Base-by-base conservation (phyloP, 2,329 filamentous ascomycete genomes). In the Microcyclospora pomicola region DNA sequence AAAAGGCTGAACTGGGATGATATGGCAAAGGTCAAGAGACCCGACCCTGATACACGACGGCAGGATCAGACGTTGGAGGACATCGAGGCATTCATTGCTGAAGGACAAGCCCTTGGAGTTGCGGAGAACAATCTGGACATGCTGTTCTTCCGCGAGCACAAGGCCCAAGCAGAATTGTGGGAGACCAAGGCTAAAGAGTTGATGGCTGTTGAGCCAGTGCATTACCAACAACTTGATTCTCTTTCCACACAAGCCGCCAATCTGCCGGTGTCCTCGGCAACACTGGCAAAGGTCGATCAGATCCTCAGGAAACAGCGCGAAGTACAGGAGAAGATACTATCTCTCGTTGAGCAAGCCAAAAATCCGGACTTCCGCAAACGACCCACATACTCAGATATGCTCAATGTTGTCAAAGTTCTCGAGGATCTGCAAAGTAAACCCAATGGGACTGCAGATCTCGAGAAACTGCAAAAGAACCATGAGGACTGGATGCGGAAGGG, bases 401-500 rank as follows among this genome's bases (percentile, higher is more conserved):
- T 82, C 2, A 84, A 92, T 33, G 78, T 95, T 9, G 84, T 91
- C 67, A 84, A 87, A 52, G 80, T 80, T 43, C 65, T 98, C 10
- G 82, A 85, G 41, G 84, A 91, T 37, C 71, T 96, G 9, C 93
- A 94, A 51, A 93, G 85, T 45, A 95, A 95, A 55, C 91, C 91
- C 0, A 75, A 74, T 31, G 91, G 91, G 2, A 93, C 88, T 0
- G 72, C 92, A 27, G 91, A 98, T 52, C 72, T 98, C 4, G 91
- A 98, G 55, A 87, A 85, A 46, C 86, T 96, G 58, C 82, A 91
- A 47, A 93, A 91, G 56, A 77, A 84, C 6, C 91, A 96, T 49
- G 91, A 98, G 57, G 91, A 98, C 59, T 98, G 91, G 91, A 98
- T 98, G 88, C 75, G 91, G 27, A 85, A 85, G 53, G 91, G 91